A percentile compares a stretch with the other conserved stretches of the same genome.
Conservation (phyloP, 2,329 filamentous ascomycete species). For the Gremmenia infestans region DNA sequence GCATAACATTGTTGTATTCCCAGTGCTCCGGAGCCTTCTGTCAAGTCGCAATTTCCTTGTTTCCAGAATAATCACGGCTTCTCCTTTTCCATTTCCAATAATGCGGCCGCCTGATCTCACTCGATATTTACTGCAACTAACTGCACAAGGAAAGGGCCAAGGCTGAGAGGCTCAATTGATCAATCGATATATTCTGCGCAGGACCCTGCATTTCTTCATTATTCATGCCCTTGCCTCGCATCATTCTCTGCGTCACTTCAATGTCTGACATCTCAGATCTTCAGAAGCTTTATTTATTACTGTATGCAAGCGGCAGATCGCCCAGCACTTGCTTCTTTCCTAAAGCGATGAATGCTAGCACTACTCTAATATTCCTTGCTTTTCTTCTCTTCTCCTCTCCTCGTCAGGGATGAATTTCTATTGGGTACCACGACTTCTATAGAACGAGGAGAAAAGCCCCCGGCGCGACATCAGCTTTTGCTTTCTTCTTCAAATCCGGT, state of each 20-base stretch:
- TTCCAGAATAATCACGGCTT: not conserved
- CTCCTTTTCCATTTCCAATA: not conserved
- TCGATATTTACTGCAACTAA: too few relatives aligned
- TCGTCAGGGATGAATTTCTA: too few relatives aligned
- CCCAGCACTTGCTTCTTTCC: too few relatives aligned
- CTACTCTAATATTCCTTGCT: too few relatives aligned
- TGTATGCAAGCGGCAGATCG: too few relatives aligned
- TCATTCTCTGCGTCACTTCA: constrained; percentile 9
- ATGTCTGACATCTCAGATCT: not conserved
- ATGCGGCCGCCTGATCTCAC: not conserved
- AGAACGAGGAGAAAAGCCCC: too few relatives aligned
- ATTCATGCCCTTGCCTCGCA: constrained; percentile 6
- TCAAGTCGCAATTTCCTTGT: not conserved
- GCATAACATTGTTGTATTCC: not conserved
- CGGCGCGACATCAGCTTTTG: too few relatives aligned
- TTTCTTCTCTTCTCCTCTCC: too few relatives aligned
- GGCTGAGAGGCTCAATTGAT: constrained; percentile 14
- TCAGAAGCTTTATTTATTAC: not conserved
- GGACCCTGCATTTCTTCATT: not conserved
- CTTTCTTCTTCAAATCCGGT: too few relatives aligned
- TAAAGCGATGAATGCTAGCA: too few relatives aligned
- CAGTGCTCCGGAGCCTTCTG: constrained; percentile 1
- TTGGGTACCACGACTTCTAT: too few relatives aligned
- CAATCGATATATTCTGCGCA: not conserved
- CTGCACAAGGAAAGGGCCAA: not conserved